These are phyloP conservation scores for Asclepias syriaca DNA, from an alignment of 257 asterid species.

Conservation along the genomic window DNA sequence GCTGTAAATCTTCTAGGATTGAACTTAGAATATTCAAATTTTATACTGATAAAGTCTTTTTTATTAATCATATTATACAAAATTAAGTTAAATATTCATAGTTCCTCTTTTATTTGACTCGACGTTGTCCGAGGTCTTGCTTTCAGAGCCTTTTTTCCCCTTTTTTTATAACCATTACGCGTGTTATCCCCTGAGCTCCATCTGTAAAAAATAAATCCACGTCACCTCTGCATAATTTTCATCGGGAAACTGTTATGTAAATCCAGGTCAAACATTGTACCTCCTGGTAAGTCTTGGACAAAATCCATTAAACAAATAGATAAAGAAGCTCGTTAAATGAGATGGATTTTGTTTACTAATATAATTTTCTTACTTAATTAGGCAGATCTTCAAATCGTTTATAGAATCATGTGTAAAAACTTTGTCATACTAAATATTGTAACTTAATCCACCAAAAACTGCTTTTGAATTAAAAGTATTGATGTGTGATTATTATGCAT, in stretches of 20 bases:
- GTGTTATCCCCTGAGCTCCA: neutral
- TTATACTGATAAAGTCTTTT: no score
- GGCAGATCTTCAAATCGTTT: neutral
- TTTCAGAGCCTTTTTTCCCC: neutral
- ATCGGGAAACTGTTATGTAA: neutral
- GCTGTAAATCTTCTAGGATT: slow-evolving; percentile 18
- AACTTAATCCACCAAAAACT: no score
- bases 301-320: neutral
- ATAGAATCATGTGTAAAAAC: no score
- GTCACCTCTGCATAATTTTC: slow-evolving; percentile 2
- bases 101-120: neutral
- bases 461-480: no score
- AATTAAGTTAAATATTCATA: neutral
- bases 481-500: no score
- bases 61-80: no score
- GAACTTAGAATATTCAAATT: no score
- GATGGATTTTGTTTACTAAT: neutral
- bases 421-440: no score
- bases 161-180: neutral
- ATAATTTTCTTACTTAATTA: neutral
- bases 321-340: neutral
- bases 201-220: neutral
- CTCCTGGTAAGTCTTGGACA: neutral
- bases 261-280: neutral
- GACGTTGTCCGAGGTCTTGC: slow-evolving; percentile 2